These are phyloP conservation scores for Saturnispora bothae DNA, from an alignment of 805 yeast genomes.

Conservation along the genomic window DNA sequence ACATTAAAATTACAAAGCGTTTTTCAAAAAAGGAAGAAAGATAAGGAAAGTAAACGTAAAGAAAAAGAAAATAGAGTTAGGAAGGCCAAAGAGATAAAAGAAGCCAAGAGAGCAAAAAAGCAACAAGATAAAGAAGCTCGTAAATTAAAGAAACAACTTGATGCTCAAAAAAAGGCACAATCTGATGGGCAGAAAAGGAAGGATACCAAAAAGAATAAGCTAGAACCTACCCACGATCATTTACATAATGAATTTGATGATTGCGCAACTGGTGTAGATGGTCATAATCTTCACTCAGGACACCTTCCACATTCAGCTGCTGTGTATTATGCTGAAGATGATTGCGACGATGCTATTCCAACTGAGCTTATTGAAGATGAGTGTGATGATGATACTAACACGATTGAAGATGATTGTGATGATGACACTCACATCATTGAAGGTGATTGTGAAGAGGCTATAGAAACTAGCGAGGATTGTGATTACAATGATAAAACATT, in stretches of 20 bases:
- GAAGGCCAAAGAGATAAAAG: not conserved
- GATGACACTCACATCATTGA: not conserved
- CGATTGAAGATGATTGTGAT: not conserved
- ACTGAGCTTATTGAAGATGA: too few species aligned
- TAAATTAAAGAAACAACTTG: not conserved
- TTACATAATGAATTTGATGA: not conserved
- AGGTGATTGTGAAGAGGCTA: not conserved
- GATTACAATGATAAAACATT: not conserved
- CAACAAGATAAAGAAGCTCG: not conserved
- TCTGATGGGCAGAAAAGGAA: not conserved
- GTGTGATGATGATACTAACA: too few species aligned
- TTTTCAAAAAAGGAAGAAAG: not conserved
- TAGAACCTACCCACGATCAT: not conserved
- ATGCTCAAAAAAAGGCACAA: not conserved
- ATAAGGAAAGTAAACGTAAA: not conserved
- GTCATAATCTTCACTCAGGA: not conserved
- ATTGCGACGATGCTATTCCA: too few species aligned
- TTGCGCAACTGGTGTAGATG: not conserved
- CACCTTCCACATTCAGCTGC: not conserved
- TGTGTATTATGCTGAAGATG: too few species aligned
- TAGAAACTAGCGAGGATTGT: not conserved
- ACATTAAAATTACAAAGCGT: not conserved
- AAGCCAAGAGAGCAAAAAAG: not conserved
- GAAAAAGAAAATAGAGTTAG: not conserved
- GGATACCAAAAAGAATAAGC: not conserved